phyloP scores from a whole-genome alignment of 768 basidiomycete genomes.

The Amanita jacksonii region DNA sequence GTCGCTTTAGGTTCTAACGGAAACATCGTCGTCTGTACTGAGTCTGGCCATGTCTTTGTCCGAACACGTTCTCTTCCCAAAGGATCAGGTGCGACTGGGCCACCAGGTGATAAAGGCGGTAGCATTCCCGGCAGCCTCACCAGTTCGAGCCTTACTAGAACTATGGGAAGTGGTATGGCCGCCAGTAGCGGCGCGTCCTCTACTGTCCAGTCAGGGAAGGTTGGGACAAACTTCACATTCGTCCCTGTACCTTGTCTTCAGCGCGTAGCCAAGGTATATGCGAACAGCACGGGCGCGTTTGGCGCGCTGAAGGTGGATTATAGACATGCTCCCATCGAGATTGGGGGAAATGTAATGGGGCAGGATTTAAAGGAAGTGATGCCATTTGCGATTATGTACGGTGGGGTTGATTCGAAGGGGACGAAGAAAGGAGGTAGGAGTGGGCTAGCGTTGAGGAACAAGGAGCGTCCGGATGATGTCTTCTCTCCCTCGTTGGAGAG shows the following conservation, averaged over 20 bases:
- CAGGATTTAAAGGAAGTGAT: slow-evolving; percentile 59
- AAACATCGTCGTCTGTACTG: slow-evolving; percentile 84
- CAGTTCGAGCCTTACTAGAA: slow-evolving; percentile 15
- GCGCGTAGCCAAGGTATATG: slow-evolving; percentile 75
- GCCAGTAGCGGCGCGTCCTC: slow-evolving; percentile 21
- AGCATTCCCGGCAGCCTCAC: background rate
- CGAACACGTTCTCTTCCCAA: slow-evolving; percentile 48
- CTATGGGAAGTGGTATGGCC: no score
- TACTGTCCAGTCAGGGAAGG: slow-evolving; percentile 48
- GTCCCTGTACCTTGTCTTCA: slow-evolving; percentile 67
- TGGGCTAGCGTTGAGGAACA: slow-evolving; percentile 1
- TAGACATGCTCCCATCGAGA: slow-evolving; percentile 40
- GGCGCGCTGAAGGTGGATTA: slow-evolving; percentile 77
- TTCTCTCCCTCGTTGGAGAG: no score
- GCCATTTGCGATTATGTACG: slow-evolving; percentile 42
- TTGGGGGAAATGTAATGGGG: slow-evolving; percentile 46
- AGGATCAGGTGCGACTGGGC: background rate
- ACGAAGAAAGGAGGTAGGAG: slow-evolving; percentile 4
- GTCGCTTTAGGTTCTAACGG: slow-evolving; percentile 86
- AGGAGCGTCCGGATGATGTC: background rate
- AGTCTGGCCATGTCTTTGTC: slow-evolving; percentile 90
- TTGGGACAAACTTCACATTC: slow-evolving; percentile 7
- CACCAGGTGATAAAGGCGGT: background rate
- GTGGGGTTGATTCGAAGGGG: slow-evolving; percentile 1
- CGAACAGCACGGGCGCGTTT: slow-evolving; percentile 82